phyloP scores from a whole-genome alignment of 768 basidiomycete species.

The Pulveroboletus frians region DNA sequence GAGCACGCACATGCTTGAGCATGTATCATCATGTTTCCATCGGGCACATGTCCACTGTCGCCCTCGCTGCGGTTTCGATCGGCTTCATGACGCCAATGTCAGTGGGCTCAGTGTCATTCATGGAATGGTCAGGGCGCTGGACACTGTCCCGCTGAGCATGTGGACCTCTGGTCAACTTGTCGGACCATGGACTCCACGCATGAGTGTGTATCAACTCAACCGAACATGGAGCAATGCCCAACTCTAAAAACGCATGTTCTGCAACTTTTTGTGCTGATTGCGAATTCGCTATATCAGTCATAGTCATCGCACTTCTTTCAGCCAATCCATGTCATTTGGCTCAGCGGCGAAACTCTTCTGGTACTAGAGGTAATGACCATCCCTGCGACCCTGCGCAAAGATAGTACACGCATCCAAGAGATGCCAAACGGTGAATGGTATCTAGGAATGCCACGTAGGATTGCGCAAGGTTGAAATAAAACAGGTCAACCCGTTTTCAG shows the following conservation, averaged over 20 bases:
- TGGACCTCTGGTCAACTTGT: slow-evolving; percentile 88
- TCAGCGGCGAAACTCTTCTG: slow-evolving; percentile 75
- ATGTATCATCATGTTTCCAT: slow-evolving; percentile 82
- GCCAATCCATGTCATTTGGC: slow-evolving; percentile 69
- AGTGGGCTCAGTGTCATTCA: slow-evolving; percentile 60
- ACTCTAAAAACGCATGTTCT: slow-evolving; percentile 10
- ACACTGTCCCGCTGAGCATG: slow-evolving; percentile 89
- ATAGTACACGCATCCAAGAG: too few relatives aligned
- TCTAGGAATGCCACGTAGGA: too few relatives aligned
- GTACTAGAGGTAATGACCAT: too few relatives aligned
- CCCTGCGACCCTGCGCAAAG: too few relatives aligned
- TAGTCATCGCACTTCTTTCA: slow-evolving; percentile 8
- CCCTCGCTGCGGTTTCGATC: slow-evolving; percentile 77
- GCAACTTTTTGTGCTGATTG: slow-evolving; percentile 41
- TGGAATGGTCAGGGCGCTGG: slow-evolving; percentile 80
- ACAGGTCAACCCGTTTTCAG: slow-evolving; percentile 6
- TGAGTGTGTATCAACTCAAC: slow-evolving; percentile 46
- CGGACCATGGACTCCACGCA: slow-evolving; percentile 87
- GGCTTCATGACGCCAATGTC: slow-evolving; percentile 70
- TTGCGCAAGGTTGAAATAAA: too few relatives aligned
- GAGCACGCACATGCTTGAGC: slow-evolving; percentile 76
- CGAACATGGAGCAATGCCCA: too few relatives aligned
- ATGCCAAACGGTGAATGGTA: too few relatives aligned
- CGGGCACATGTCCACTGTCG: slow-evolving; percentile 85
- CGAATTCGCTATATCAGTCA: slow-evolving; percentile 31